Evolutionary conservation across 352 stramenopile genomes (phyloP).

Genomic region (Phytophthora lateralis): DNA sequence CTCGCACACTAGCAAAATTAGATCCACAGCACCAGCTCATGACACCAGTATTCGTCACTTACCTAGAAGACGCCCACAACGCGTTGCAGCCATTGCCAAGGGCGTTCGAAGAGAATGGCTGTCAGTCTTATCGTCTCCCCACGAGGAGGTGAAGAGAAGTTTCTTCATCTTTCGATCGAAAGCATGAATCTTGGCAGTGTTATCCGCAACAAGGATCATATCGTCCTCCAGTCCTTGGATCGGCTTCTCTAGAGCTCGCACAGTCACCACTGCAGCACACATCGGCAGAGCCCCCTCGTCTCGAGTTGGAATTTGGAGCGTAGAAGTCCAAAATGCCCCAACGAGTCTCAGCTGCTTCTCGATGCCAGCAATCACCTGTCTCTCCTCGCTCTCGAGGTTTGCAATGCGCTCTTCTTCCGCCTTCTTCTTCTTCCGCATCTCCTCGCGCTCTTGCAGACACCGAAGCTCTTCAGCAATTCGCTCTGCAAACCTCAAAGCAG

Average conservation of each 20-base stretch:
- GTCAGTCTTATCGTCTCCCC: conserved; percentile 6
- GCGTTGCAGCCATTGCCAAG: conserved; percentile 29
- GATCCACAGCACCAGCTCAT: conserved; percentile 1
- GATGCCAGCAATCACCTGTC: conserved; percentile 32
- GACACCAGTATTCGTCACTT: not conserved
- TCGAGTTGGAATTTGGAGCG: conserved; percentile 30
- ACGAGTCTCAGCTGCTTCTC: conserved; percentile 55
- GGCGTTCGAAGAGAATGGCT: conserved; percentile 17
- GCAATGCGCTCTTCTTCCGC: conserved; percentile 51
- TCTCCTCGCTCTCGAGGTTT: conserved; percentile 46
- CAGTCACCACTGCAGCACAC: conserved; percentile 31
- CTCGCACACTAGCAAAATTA: conserved; percentile 43
- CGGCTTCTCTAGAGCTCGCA: conserved; percentile 31
- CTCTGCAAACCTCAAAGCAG: conserved; percentile 32
- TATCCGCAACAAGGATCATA: conserved; percentile 50
- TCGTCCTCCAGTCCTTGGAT: conserved; percentile 36
- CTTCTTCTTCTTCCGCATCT: conserved; percentile 23
- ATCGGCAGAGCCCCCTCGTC: conserved; percentile 21
- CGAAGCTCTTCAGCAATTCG: conserved; percentile 41
- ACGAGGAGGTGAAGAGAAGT: conserved; percentile 31
- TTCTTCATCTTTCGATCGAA: conserved; percentile 33
- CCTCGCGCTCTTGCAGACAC: conserved; percentile 39
- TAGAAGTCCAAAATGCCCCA: conserved; percentile 52
- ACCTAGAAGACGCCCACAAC: conserved; percentile 35
- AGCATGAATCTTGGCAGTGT: conserved; percentile 28